Base-by-base conservation (phyloP, 2,329 filamentous ascomycete genomes). In the Pseudopyrenochaeta lycopersici region DNA sequence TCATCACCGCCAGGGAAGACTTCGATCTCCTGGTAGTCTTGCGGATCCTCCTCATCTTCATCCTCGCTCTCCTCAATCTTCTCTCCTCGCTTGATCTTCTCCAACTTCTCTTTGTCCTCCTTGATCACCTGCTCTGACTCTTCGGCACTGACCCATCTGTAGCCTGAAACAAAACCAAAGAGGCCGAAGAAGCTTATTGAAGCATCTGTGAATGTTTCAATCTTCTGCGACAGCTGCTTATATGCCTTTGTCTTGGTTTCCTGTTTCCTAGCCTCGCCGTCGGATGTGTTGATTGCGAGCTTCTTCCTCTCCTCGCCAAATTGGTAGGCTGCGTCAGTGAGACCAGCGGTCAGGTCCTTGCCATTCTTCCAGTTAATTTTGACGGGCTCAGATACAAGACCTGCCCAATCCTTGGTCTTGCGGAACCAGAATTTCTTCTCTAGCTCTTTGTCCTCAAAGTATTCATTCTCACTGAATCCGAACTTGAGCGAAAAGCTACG, bases 381-480 rank as follows among this genome's bases (percentile, higher is more conserved):
- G 62, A 97, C 91, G 5, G 94, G 94, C 80, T 96, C 92, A 20
- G 89, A 93, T 52, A 97, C 91, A 30, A 96, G 84, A 31, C 91
- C 91, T 31, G 84, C 81, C 86, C 86, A 92, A 71, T 88, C 84
- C 72, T 82, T 84, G 55, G 84, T 81, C 74, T 84, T 84, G 63
- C 93, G 88, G 83, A 89, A 92, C 85, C 89, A 94, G 79, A 98
- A 97, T 73, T 90, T 91, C 88, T 98, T 98, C 79, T 94, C 90
- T 43, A 98, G 79, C 48, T 88, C 84, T 49, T 80, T 82, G 79
- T 97, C 84, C 72, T 88, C 84, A 68, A 98, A 97, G 80, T 88
- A 88, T 44, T 92, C 87, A 78, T 98, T 98, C 59, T 88, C 84
- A 54, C 78, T 79, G 77, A 97, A 97, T 68, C 90, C 88, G 71